These are phyloP conservation scores for Isoetes taiwanensis DNA, from an alignment of 75 land plant species.

Conservation along the genomic window DNA sequence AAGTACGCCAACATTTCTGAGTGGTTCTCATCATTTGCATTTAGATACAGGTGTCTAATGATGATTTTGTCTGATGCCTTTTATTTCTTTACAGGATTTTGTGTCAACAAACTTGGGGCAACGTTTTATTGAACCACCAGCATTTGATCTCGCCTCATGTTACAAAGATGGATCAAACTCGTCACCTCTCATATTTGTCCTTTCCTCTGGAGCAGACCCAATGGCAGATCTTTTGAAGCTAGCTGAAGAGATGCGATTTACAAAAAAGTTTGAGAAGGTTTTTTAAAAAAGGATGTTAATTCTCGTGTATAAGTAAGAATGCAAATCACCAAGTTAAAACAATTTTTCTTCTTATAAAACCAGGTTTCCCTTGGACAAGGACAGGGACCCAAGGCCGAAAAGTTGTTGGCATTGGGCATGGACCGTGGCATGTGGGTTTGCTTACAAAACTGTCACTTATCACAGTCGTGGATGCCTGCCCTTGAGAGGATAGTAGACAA, in stretches of 20 bases:
- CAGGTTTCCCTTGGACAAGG: slow-evolving; percentile 36
- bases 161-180: slow-evolving; percentile 28
- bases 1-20: slow-evolving; percentile 1
- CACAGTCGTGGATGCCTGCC: slow-evolving; percentile 37
- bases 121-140: slow-evolving; percentile 26
- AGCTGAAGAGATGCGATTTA: slow-evolving; percentile 24
- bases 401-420: slow-evolving; percentile 22
- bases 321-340: no score
- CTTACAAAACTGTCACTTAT: slow-evolving; percentile 31
- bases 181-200: slow-evolving; percentile 28
- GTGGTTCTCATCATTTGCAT: not conserved
- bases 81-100: slow-evolving; percentile 17
- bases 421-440: slow-evolving; percentile 40
- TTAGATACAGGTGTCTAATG: not conserved
- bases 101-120: slow-evolving; percentile 21
- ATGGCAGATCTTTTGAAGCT: slow-evolving; percentile 35
- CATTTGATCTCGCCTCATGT: slow-evolving; percentile 28
- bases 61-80: not conserved
- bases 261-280: slow-evolving; percentile 35
- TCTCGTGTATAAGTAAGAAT: no score
- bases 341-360: no score
- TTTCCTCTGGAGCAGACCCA: slow-evolving; percentile 31
- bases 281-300: no score
- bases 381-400: slow-evolving; percentile 36
- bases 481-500: slow-evolving; percentile 28